Evolutionary conservation across 2,329 filamentous ascomycete genomes (phyloP).

Genomic region (Ophiocordyceps polyrhachis-furcata): DNA sequence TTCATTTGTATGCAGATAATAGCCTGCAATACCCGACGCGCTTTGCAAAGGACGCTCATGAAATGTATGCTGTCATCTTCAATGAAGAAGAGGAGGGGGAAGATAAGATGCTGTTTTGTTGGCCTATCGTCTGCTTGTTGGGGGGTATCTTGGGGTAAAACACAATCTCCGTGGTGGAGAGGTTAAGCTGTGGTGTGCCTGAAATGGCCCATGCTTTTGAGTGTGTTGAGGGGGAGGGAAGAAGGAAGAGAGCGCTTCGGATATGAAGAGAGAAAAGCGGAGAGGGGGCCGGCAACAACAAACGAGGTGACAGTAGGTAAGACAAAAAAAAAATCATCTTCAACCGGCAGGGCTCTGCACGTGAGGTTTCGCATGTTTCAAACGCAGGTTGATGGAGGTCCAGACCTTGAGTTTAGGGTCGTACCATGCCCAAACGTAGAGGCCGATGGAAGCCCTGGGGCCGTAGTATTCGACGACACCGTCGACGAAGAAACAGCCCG

Average conservation of each 20-base stretch:
- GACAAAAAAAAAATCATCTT: not conserved
- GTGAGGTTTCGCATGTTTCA: not conserved
- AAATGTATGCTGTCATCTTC: not conserved
- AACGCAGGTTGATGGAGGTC: not conserved
- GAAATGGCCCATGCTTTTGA: not conserved
- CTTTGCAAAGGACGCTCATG: constrained; percentile 7
- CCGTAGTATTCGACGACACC: constrained; percentile 35
- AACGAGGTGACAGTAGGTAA: not conserved
- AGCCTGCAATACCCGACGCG: constrained; percentile 17
- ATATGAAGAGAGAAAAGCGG: not conserved
- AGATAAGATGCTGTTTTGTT: no score
- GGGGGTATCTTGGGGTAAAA: no score
- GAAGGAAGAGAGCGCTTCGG: not conserved
- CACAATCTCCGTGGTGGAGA: not conserved
- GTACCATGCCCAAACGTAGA: constrained; percentile 35
- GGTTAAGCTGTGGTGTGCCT: not conserved
- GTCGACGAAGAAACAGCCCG: constrained; percentile 32
- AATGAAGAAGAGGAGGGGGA: not conserved
- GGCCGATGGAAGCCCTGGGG: constrained; percentile 23
- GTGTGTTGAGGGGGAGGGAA: not conserved
- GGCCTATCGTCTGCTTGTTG: no score
- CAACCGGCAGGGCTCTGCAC: not conserved
- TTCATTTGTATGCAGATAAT: constrained; percentile 4
- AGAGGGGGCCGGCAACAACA: not conserved
- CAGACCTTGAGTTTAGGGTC: constrained; percentile 33